These are phyloP conservation scores for Boletus vermiculosoides DNA, from an alignment of 768 basidiomycete genomes.

Conservation along the genomic window DNA sequence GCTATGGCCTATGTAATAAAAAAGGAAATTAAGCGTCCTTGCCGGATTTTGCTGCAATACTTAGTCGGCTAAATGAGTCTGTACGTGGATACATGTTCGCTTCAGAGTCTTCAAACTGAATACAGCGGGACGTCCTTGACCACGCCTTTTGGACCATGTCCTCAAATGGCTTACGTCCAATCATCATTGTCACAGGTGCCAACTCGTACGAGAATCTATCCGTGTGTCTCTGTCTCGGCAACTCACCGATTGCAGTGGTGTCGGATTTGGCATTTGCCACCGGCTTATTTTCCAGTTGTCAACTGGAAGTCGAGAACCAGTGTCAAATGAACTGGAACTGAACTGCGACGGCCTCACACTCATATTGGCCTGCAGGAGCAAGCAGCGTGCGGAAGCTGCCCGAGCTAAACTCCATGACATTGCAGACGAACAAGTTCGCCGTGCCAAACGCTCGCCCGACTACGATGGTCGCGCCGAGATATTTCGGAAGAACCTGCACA, in stretches of 20 bases:
- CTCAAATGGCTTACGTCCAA: conserved; percentile 33
- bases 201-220: conserved; percentile 48
- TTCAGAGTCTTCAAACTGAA: too few species aligned
- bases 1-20: too few species aligned
- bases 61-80: too few species aligned
- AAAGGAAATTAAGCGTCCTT: too few species aligned
- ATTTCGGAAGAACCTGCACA: conserved; percentile 57
- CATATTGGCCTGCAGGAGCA: conserved; percentile 77
- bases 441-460: conserved; percentile 32
- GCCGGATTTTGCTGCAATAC: too few species aligned
- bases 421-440: conserved; percentile 54
- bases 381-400: conserved; percentile 61
- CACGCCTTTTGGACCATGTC: conserved; percentile 26
- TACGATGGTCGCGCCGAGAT: conserved; percentile 53
- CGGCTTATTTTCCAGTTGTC: conserved; percentile 71
- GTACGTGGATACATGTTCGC: too few species aligned
- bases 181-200: conserved; percentile 69
- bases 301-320: conserved; percentile 38
- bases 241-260: conserved; percentile 57
- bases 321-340: conserved; percentile 16
- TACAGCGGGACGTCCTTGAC: background rate
- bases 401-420: conserved; percentile 49
- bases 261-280: conserved; percentile 82
- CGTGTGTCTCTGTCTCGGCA: background rate
- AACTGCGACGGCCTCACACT: conserved; percentile 61